Base-by-base conservation (phyloP, 129 eudicot species). In the Mikania micrantha region DNA sequence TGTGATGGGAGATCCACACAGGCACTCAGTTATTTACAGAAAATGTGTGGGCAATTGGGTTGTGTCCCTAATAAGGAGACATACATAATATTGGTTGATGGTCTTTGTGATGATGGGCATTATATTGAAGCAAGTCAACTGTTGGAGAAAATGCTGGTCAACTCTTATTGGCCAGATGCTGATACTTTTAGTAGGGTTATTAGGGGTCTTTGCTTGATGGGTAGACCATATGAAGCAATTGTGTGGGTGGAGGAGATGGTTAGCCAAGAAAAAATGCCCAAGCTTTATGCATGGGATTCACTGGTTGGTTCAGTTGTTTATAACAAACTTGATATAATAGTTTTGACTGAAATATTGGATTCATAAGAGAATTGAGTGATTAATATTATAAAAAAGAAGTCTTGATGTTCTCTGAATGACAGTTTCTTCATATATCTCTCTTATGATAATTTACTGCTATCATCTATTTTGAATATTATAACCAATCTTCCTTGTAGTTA, bases 191-290 rank as follows among this genome's bases (percentile, higher is more conserved):
- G 49, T 70, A 78, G 38, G 44, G 64, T 89, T 64, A 86, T 89
- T 60, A 74, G 24, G 49, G 96, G 96, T 25, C 95, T 93, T 79
- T 89, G 95, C 76, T 64, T 69, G 35, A 71, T 66, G 7, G 84
- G 81, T 2, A 84, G 82, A 66, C 67, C 82, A 50, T 89, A 86
- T 68, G 90, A 81, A 69, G 96, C 95, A 9, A 54, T 84, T 72
- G 35, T 93, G 83, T 93, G 95, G 95, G 60, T 93, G 53, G 99
- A 93, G 58, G 96, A 93, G 81, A 93, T 93, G 95, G 75, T 93
- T 49, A 81, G 85, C 71, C 80, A 84, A 66, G 84, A 68, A n/a
- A 84, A 82, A 77, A 73, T 70, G 32, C 95, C 97, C 3, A 75
- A 81, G 17, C 21, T 61, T 47, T 80, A 63, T 31, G 69, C 64